Conservation (phyloP, 768 basidiomycete genomes). For the Coprinopsis sp. region DNA sequence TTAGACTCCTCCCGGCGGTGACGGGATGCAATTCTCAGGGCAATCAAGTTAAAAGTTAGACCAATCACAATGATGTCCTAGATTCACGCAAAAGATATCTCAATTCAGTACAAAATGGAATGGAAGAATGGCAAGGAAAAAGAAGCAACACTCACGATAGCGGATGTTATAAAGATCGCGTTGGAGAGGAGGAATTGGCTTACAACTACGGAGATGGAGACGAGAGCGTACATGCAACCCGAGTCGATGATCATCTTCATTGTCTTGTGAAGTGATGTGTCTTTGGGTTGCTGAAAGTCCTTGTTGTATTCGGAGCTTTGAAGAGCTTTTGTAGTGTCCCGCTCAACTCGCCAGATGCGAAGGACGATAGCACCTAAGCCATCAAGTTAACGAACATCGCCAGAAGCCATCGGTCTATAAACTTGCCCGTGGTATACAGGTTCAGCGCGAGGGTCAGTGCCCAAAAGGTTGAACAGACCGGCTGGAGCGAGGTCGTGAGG, state of each 20-base stretch:
- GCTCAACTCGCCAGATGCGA: conserved; percentile 10
- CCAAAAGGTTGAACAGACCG: conserved; percentile 11
- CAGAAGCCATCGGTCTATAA: neutral
- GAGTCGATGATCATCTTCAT: conserved; percentile 16
- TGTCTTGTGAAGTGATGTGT: neutral
- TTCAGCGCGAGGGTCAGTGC: conserved; percentile 15
- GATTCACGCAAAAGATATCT: neutral
- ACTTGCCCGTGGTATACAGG: conserved; percentile 18
- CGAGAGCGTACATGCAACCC: conserved; percentile 14
- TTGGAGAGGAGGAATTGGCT: conserved; percentile 10
- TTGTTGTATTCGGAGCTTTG: conserved; percentile 5
- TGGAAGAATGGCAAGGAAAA: neutral
- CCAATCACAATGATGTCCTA: conserved; percentile 17
- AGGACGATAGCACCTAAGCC: conserved; percentile 11
- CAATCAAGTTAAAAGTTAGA: conserved; percentile 20
- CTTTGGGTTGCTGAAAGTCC: conserved; percentile 4
- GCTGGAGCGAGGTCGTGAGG: neutral
- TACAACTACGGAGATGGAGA: conserved; percentile 12
- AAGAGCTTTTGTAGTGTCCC: conserved; percentile 1
- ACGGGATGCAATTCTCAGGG: conserved; percentile 2
- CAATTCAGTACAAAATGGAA: neutral
- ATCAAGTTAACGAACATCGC: neutral
- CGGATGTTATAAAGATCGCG: conserved; percentile 12
- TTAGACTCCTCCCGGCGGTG: too few relatives aligned
- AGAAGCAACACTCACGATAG: conserved; percentile 9